Evolutionary conservation across 129 eudicot genomes (phyloP).

Genomic region (Lonicera japonica): DNA sequence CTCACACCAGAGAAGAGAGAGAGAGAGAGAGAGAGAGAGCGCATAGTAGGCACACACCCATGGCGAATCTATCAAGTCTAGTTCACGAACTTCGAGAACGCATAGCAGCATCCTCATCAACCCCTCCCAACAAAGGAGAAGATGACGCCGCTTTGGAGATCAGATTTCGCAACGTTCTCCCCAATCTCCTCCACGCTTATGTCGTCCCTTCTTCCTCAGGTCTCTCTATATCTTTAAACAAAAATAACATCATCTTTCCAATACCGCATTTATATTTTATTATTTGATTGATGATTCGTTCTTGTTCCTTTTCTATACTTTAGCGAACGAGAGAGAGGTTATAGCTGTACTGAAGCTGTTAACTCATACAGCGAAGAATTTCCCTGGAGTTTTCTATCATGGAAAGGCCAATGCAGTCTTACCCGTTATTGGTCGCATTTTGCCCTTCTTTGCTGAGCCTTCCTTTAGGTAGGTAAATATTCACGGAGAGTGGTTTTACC

Average conservation of each 20-base stretch:
- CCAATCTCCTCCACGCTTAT: slow-evolving; percentile 74
- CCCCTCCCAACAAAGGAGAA: slow-evolving; percentile 41
- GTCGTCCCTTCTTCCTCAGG: slow-evolving; percentile 80
- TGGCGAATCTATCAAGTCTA: slow-evolving; percentile 82
- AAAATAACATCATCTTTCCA: too few relatives aligned
- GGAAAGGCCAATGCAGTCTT: slow-evolving; percentile 67
- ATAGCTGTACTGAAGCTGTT: slow-evolving; percentile 73
- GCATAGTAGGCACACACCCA: slow-evolving; percentile 6
- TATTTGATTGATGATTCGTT: not conserved
- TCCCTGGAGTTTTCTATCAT: slow-evolving; percentile 84
- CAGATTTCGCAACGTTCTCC: slow-evolving; percentile 81
- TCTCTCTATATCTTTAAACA: slow-evolving; percentile 6
- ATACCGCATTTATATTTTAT: not conserved
- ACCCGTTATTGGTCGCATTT: slow-evolving; percentile 67
- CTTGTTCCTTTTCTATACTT: slow-evolving; percentile 3
- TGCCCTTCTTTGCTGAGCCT: slow-evolving; percentile 82
- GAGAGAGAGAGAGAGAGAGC: not conserved
- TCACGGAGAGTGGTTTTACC: not conserved
- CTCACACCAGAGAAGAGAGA: not conserved
- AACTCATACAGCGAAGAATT: slow-evolving; percentile 59
- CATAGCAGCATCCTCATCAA: slow-evolving; percentile 73
- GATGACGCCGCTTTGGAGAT: slow-evolving; percentile 58
- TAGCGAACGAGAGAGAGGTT: slow-evolving; percentile 86
- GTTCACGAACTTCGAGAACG: slow-evolving; percentile 97
- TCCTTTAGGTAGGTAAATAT: slow-evolving; percentile 47